These are phyloP conservation scores for Cercospora brassicicola DNA, from an alignment of 2,329 filamentous ascomycete species.

Conservation along the genomic window DNA sequence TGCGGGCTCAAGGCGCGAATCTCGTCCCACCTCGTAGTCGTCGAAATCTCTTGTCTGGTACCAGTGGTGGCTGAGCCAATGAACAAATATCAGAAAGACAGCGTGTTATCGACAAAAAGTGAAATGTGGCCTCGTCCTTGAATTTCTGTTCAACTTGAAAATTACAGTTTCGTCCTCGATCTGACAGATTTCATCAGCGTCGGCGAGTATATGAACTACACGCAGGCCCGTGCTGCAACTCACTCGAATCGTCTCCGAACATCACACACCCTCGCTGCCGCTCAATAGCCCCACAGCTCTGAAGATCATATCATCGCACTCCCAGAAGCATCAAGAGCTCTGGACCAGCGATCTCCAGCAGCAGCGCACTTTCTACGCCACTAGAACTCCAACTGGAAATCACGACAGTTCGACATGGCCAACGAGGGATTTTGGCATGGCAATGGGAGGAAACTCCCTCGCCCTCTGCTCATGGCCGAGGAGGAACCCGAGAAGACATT, in stretches of 20 bases:
- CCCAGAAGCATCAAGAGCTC: neutral
- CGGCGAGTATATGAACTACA: neutral
- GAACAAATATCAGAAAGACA: neutral
- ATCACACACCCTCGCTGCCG: neutral
- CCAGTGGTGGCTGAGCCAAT: neutral
- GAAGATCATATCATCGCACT: neutral
- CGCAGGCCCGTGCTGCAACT: neutral
- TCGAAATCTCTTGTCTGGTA: neutral
- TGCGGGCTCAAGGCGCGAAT: neutral
- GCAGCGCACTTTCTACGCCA: neutral
- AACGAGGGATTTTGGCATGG: neutral
- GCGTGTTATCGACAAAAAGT: neutral
- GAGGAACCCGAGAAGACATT: neutral
- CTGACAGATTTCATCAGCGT: neutral
- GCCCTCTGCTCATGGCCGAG: neutral
- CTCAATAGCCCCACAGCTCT: neutral
- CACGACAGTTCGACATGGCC: neutral
- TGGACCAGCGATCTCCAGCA: neutral
- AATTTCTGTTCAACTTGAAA: neutral
- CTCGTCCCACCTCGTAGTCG: neutral
- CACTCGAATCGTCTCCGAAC: neutral
- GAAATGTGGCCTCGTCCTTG: neutral
- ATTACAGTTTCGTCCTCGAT: neutral
- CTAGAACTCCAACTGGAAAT: neutral
- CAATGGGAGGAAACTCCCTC: conserved; percentile 1